Conservation (phyloP, 208 protist species). For the Herpetomonas samuelpessoai region DNA sequence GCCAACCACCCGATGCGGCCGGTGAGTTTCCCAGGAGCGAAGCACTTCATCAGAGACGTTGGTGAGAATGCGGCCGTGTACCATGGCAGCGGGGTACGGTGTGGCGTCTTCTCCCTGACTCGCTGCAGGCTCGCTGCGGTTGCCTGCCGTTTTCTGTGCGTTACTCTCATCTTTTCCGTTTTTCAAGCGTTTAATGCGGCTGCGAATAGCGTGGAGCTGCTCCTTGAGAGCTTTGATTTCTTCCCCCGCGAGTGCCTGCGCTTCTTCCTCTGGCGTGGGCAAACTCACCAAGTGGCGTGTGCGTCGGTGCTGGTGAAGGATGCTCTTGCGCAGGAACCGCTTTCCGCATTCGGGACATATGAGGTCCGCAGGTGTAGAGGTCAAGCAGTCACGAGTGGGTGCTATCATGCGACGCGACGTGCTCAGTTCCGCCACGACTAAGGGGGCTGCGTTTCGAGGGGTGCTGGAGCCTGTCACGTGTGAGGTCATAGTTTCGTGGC, state of each 20-base stretch:
- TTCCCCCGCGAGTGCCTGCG: slow-evolving; percentile 17
- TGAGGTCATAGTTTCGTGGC: too few species aligned
- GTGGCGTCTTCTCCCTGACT: neutral
- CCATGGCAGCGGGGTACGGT: neutral
- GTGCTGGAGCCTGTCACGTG: too few species aligned
- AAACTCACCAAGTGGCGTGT: slow-evolving; percentile 37
- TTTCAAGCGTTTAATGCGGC: too few species aligned
- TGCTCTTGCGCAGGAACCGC: slow-evolving; percentile 41
- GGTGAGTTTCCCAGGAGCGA: neutral
- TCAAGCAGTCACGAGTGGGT: too few species aligned
- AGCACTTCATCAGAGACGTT: neutral
- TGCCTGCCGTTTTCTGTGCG: too few species aligned
- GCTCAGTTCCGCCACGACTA: too few species aligned
- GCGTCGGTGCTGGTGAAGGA: slow-evolving; percentile 49
- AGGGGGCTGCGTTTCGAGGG: too few species aligned
- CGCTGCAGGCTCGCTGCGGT: too few species aligned
- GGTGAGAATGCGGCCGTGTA: slow-evolving; percentile 7
- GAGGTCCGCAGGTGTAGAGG: too few species aligned
- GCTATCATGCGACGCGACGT: too few species aligned
- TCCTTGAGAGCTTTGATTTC: slow-evolving; percentile 25
- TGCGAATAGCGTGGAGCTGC: too few species aligned
- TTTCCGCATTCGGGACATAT: slow-evolving; percentile 72
- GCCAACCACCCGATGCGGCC: slow-evolving; percentile 15
- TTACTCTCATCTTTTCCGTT: too few species aligned
- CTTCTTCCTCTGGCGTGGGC: slow-evolving; percentile 22